A percentile compares a stretch with the other conserved stretches of the same genome.
These are phyloP conservation scores for Cutaneotrichosporon cutaneum DNA, from an alignment of 1,284 basidiomycete species.

Conservation along the genomic window DNA sequence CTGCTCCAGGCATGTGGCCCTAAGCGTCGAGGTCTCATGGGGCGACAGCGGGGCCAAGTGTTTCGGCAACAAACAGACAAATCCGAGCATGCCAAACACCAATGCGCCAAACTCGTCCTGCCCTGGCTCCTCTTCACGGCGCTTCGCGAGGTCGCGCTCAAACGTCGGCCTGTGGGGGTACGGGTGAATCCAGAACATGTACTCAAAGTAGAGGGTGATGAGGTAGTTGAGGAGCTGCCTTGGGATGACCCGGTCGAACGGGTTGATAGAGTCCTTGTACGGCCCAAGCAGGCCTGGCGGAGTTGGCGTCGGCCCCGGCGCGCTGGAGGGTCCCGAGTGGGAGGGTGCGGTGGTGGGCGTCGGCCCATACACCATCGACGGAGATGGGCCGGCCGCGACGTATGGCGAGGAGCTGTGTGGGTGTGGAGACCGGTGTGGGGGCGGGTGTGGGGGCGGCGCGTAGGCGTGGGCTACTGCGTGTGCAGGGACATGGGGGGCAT, in stretches of 20 bases:
- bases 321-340: background rate
- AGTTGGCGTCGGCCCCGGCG: background rate
- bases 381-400: background rate
- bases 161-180: conserved; percentile 61
- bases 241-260: background rate
- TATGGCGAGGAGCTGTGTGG: too few relatives aligned
- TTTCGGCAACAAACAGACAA: conserved; percentile 61
- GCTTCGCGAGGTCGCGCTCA: conserved; percentile 71
- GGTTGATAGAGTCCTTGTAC: background rate
- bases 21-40: conserved; percentile 19
- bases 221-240: conserved; percentile 51
- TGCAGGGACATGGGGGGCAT: too few relatives aligned
- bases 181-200: conserved; percentile 76
- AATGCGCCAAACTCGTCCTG: conserved; percentile 65
- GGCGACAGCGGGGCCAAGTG: conserved; percentile 18
- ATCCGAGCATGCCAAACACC: conserved; percentile 77
- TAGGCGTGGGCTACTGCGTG: too few relatives aligned
- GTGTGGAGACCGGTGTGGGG: too few relatives aligned
- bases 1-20: conserved; percentile 14
- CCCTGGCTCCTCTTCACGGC: conserved; percentile 71
- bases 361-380: background rate
- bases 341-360: background rate
- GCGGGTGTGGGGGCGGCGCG: background rate
- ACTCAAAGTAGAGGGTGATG: conserved; percentile 77
- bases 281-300: background rate